A percentile compares a stretch with the other conserved stretches of the same genome.
Evolutionary conservation across 2,329 filamentous ascomycete genomes (phyloP).

Genomic region (Aspergillus pseudoglaucus): DNA sequence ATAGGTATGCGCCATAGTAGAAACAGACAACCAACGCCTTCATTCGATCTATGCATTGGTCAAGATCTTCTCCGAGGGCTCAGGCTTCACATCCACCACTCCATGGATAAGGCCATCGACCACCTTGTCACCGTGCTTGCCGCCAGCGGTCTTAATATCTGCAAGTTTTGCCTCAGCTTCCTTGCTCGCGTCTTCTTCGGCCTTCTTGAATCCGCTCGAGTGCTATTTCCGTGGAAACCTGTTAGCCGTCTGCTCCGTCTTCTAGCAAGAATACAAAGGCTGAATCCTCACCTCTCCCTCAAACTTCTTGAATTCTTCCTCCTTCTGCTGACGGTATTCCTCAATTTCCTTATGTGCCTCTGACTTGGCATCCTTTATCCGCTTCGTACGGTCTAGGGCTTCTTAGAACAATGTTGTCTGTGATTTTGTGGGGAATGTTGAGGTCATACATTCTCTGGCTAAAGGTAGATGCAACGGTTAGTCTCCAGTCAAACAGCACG

Average conservation of each 20-base stretch:
- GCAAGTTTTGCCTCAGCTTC: slow-evolving; percentile 75
- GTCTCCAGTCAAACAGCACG: slow-evolving; percentile 3
- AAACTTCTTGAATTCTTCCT: slow-evolving; percentile 91
- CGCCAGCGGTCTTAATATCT: slow-evolving; percentile 73
- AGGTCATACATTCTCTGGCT: slow-evolving; percentile 77
- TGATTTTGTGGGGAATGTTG: slow-evolving; percentile 1
- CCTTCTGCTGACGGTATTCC: slow-evolving; percentile 81
- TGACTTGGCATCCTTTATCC: slow-evolving; percentile 90
- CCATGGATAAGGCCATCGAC: slow-evolving; percentile 75
- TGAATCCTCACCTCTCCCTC: slow-evolving; percentile 61
- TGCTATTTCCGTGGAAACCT: slow-evolving; percentile 52
- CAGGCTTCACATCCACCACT: slow-evolving; percentile 77
- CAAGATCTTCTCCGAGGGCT: slow-evolving; percentile 49
- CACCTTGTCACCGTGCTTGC: slow-evolving; percentile 72
- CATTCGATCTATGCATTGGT: slow-evolving; percentile 24
- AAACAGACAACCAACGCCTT: slow-evolving; percentile 6
- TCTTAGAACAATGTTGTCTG: background rate
- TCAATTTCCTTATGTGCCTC: slow-evolving; percentile 98
- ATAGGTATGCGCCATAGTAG: background rate
- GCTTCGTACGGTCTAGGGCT: slow-evolving; percentile 78
- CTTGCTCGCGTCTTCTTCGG: slow-evolving; percentile 70
- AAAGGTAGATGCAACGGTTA: slow-evolving; percentile 21
- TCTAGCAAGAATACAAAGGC: background rate
- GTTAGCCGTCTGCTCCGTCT: background rate
- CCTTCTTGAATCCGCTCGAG: slow-evolving; percentile 79